Conservation (phyloP, 768 basidiomycete species). For the Pleurotus ostreatus region DNA sequence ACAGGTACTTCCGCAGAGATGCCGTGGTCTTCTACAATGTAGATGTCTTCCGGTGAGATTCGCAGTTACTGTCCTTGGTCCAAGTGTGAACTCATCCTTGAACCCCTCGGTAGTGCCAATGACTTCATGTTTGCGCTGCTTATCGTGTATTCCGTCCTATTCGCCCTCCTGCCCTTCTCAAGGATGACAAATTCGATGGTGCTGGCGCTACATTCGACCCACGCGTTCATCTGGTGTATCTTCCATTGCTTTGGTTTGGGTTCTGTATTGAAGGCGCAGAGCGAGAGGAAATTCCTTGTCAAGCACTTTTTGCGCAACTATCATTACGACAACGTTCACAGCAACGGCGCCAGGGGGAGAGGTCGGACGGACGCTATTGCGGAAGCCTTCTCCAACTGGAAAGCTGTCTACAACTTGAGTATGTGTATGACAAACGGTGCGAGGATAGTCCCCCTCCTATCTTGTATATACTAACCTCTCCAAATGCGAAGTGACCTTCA, state of each 20-base stretch:
- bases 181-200: constrained; percentile 40
- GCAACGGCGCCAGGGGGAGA: constrained; percentile 25
- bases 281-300: constrained; percentile 83
- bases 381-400: constrained; percentile 97
- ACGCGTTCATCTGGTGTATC: constrained; percentile 81
- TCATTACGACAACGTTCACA: constrained; percentile 72
- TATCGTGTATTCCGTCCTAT: constrained; percentile 59
- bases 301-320: constrained; percentile 95
- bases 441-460: constrained; percentile 3
- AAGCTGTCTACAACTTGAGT: constrained; percentile 86
- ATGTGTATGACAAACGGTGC: constrained; percentile 93
- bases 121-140: constrained; percentile 81
- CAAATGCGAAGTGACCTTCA: constrained; percentile 63
- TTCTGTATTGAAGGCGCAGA: constrained; percentile 77
- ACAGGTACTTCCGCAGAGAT: constrained; percentile 89
- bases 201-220: constrained; percentile 70
- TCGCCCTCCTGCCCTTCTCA: constrained; percentile 50
- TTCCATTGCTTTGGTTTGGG: constrained; percentile 91
- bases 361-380: constrained; percentile 63
- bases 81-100: constrained; percentile 13
- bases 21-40: constrained; percentile 75
- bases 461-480: constrained; percentile 7
- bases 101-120: constrained; percentile 55
- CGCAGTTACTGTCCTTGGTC: constrained; percentile 4
- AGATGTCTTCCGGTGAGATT: constrained; percentile 76